Evolutionary conservation across 2,329 filamentous ascomycete genomes (phyloP).

Genomic region (Grosmannia clavigera): DNA sequence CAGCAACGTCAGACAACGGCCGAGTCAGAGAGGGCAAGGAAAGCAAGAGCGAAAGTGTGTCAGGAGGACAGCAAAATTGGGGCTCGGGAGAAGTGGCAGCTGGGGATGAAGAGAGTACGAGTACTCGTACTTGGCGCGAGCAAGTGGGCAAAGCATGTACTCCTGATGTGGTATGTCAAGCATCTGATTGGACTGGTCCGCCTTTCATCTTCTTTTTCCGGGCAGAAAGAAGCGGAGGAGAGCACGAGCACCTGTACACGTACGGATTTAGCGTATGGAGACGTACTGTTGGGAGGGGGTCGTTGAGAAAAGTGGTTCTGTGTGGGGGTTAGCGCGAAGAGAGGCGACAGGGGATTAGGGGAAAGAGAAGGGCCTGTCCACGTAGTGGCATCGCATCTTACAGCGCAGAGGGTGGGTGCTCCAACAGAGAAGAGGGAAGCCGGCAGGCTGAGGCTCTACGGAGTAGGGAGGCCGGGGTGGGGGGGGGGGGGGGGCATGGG

Average conservation of each 20-base stretch:
- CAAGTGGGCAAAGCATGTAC: neutral
- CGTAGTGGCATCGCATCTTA: no score
- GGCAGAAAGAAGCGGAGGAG: neutral
- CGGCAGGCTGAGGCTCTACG: no score
- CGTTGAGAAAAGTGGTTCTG: conserved; percentile 10
- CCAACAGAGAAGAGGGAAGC: no score
- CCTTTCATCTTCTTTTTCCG: neutral
- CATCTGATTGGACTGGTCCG: neutral
- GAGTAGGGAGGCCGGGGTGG: no score
- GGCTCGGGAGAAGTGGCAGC: neutral
- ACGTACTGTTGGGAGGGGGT: neutral
- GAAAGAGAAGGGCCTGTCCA: neutral
- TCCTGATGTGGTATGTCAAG: neutral
- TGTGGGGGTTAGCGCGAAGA: conserved; percentile 14
- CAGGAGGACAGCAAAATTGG: conserved; percentile 11
- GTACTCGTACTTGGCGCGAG: neutral
- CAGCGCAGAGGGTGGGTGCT: neutral
- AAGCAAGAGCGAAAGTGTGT: conserved; percentile 1
- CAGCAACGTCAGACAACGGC: neutral
- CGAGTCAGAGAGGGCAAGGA: neutral
- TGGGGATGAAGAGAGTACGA: neutral
- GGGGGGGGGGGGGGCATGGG: no score
- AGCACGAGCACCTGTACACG: neutral
- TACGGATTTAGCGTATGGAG: neutral
- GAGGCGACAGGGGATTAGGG: neutral